phyloP scores from a whole-genome alignment of 345 rosid species.

The Psidium friedrichsthalianum region DNA sequence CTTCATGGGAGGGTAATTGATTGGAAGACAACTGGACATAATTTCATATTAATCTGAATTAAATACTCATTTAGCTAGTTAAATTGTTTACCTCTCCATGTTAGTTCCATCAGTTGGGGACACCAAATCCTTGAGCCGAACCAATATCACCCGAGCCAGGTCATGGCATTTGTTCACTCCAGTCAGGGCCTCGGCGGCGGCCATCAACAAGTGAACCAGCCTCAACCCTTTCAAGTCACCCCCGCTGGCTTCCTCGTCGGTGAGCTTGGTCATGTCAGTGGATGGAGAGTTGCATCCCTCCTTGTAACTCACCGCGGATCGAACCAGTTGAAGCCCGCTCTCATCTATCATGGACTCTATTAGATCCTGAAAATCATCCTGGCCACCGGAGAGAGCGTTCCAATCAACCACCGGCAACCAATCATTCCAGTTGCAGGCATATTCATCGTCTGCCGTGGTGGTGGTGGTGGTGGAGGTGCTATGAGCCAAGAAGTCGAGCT shows the following conservation, averaged over 20 bases:
- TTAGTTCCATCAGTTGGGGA: conserved; percentile 52
- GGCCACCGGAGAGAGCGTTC: conserved; percentile 36
- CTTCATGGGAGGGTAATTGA: background rate
- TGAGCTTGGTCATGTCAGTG: conserved; percentile 6
- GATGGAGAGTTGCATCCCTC: conserved; percentile 29
- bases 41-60: background rate
- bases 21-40: background rate
- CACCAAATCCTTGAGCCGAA: conserved; percentile 88
- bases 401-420: conserved; percentile 73
- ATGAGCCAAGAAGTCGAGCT: conserved; percentile 34
- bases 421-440: conserved; percentile 36
- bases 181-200: conserved; percentile 76
- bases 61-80: background rate
- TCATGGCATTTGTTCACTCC: conserved; percentile 48
- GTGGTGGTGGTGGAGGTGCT: conserved; percentile 22
- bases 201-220: conserved; percentile 80
- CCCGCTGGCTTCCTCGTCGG: conserved; percentile 19
- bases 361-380: conserved; percentile 53
- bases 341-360: conserved; percentile 54
- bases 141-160: conserved; percentile 83
- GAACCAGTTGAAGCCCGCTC: conserved; percentile 1
- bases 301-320: background rate
- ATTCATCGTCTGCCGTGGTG: conserved; percentile 28
- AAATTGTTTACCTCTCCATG: conserved; percentile 46
- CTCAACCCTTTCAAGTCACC: conserved; percentile 69